phyloP scores from a whole-genome alignment of 2,329 filamentous ascomycete genomes.

The Huntiella savannae region DNA sequence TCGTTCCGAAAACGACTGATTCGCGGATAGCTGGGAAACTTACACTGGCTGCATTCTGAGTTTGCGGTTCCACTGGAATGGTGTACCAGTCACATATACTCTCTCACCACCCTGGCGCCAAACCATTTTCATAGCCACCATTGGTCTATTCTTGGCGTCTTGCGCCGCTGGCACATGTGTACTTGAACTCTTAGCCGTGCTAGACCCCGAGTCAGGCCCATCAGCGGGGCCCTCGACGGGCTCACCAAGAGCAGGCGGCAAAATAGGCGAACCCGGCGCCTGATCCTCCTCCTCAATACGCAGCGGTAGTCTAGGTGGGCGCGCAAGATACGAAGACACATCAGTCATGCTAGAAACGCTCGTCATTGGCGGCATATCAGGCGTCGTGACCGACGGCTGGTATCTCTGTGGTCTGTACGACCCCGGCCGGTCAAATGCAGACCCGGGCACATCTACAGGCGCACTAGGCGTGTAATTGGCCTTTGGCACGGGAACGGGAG shows the following conservation, averaged over 20 bases:
- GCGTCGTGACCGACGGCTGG: conserved; percentile 5
- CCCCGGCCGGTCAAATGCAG: conserved; percentile 3
- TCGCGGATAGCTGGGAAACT: conserved; percentile 21
- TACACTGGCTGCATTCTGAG: conserved; percentile 73
- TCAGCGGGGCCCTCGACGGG: conserved; percentile 28
- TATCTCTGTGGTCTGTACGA: conserved; percentile 7
- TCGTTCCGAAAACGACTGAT: not conserved
- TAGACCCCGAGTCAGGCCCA: conserved; percentile 23
- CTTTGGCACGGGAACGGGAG: conserved; percentile 15
- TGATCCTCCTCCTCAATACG: conserved; percentile 86
- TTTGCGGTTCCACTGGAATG: conserved; percentile 94
- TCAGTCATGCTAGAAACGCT: conserved; percentile 41
- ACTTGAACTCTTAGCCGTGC: conserved; percentile 37
- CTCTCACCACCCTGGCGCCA: conserved; percentile 74
- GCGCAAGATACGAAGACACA: conserved; percentile 40
- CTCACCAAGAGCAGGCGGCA: conserved; percentile 37
- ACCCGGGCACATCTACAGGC: conserved; percentile 10
- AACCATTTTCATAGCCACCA: conserved; percentile 68
- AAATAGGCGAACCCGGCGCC: conserved; percentile 76
- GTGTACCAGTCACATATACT: conserved; percentile 91
- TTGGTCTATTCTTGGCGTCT: conserved; percentile 48
- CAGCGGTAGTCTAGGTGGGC: conserved; percentile 76
- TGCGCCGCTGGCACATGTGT: conserved; percentile 55
- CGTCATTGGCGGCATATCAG: conserved; percentile 19
- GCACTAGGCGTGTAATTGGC: conserved; percentile 3